Percentiles rank a stretch among this genome's conserved stretches.
phyloP scores from a whole-genome alignment of 805 yeast genomes.

The Metschnikowia santaceciliae region DNA sequence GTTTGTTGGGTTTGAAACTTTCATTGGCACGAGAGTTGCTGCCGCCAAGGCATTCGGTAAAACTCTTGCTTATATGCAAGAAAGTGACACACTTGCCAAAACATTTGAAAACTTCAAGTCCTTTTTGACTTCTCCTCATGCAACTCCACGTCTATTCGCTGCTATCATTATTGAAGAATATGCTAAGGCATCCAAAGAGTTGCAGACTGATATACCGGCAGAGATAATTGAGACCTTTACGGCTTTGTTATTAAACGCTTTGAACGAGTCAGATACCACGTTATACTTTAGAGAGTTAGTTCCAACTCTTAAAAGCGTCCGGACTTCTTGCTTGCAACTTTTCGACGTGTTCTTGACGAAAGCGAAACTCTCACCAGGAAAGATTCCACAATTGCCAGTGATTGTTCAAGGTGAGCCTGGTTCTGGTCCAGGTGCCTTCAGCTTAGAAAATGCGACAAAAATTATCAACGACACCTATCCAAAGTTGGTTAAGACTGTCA shows the following conservation, averaged over 20 bases:
- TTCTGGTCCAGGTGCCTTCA: constrained; percentile 92
- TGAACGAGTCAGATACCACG: constrained; percentile 41
- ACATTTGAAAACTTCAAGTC: constrained; percentile 36
- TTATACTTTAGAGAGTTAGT: constrained; percentile 78
- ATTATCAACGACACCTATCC: constrained; percentile 60
- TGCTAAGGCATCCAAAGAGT: constrained; percentile 32
- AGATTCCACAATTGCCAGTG: constrained; percentile 79
- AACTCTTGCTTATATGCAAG: constrained; percentile 48
- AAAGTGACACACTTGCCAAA: constrained; percentile 32
- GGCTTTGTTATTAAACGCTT: constrained; percentile 28
- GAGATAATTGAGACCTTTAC: constrained; percentile 21
- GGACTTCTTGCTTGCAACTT: constrained; percentile 84
- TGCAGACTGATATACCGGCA: constrained; percentile 16
- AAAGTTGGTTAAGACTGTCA: constrained; percentile 57
- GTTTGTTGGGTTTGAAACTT: constrained; percentile 69
- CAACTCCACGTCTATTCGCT: constrained; percentile 75
- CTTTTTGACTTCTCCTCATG: constrained; percentile 57
- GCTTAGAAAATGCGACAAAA: constrained; percentile 70
- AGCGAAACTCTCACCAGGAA: constrained; percentile 67
- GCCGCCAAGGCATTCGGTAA: constrained; percentile 76
- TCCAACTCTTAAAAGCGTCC: constrained; percentile 76
- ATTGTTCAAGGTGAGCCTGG: constrained; percentile 91
- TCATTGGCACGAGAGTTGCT: constrained; percentile 69
- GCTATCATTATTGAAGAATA: constrained; percentile 72
- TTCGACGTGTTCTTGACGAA: constrained; percentile 71